Percentiles rank a stretch among this genome's conserved stretches.
These are phyloP conservation scores for Xylaria venustula DNA, from an alignment of 495 filamentous ascomycete species.

Conservation along the genomic window DNA sequence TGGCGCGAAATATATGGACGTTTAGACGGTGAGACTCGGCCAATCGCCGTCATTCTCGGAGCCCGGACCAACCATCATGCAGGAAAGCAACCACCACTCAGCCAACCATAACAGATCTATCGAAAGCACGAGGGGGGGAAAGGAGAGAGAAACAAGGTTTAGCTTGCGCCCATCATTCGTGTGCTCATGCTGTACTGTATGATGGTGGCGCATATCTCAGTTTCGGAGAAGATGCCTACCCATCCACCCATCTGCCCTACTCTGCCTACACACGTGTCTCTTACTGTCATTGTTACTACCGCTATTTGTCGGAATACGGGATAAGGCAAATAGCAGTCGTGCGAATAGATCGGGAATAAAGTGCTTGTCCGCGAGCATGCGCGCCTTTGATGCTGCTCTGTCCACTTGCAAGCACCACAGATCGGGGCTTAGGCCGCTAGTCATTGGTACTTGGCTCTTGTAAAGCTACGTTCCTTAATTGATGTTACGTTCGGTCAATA, in stretches of 20 bases:
- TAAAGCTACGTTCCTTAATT: not conserved
- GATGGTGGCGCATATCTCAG: conserved; percentile 3
- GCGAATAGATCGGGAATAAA: not conserved
- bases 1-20: conserved; percentile 9
- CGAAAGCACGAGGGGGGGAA: not conserved
- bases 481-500: not conserved
- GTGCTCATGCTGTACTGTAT: not conserved
- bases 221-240: not conserved
- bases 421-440: not conserved
- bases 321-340: not conserved
- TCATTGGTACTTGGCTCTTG: not conserved
- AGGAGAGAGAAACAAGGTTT: not conserved
- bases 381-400: not conserved
- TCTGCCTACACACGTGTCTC: too few species aligned
- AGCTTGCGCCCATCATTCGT: not conserved
- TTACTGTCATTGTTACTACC: not conserved
- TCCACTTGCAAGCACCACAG: too few species aligned
- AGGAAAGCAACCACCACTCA: not conserved
- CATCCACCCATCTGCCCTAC: not conserved
- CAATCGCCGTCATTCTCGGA: conserved; percentile 9
- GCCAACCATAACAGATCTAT: not conserved
- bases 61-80: conserved; percentile 8
- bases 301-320: not conserved
- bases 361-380: not conserved
- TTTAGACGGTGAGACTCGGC: conserved; percentile 14